Evolutionary conservation across 1,284 basidiomycete genomes (phyloP).

Genomic region (Rhodofomes roseus): DNA sequence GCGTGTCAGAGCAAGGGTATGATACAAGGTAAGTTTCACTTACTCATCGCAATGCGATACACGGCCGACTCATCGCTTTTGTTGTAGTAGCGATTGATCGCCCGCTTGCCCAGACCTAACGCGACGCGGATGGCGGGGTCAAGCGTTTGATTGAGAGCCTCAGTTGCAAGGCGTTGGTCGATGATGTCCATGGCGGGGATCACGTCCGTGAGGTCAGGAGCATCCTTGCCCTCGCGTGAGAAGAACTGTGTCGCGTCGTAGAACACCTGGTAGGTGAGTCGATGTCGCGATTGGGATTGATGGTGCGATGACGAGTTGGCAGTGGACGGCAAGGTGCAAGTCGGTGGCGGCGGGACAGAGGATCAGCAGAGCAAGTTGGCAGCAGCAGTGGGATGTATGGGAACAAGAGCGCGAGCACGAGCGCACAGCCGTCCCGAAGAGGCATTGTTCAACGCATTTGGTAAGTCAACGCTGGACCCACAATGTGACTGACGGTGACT

Average conservation of each 20-base stretch:
- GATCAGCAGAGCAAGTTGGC: too few relatives aligned
- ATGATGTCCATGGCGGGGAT: slow-evolving; percentile 35
- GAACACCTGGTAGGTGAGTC: slow-evolving; percentile 21
- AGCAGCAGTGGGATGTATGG: too few relatives aligned
- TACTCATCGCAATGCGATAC: slow-evolving; percentile 30
- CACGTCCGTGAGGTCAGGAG: slow-evolving; percentile 23
- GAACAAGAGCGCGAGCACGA: too few relatives aligned
- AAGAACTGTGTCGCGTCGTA: slow-evolving; percentile 27
- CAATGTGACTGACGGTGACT: background rate
- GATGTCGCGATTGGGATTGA: too few relatives aligned
- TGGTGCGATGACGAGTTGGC: too few relatives aligned
- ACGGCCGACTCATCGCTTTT: slow-evolving; percentile 23
- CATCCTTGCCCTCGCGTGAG: slow-evolving; percentile 15
- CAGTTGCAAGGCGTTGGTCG: slow-evolving; percentile 20
- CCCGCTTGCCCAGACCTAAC: slow-evolving; percentile 11
- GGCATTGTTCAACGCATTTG: too few relatives aligned
- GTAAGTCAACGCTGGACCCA: background rate
- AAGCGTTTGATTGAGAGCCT: slow-evolving; percentile 3
- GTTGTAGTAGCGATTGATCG: slow-evolving; percentile 27
- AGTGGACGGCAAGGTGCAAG: too few relatives aligned
- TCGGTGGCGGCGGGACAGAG: too few relatives aligned
- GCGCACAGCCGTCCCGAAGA: too few relatives aligned
- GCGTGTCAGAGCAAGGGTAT: background rate
- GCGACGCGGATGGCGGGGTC: slow-evolving; percentile 14
- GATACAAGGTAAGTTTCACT: background rate